Base-by-base conservation (phyloP, 257 asterid species). In the Dorcoceras hygrometricum region DNA sequence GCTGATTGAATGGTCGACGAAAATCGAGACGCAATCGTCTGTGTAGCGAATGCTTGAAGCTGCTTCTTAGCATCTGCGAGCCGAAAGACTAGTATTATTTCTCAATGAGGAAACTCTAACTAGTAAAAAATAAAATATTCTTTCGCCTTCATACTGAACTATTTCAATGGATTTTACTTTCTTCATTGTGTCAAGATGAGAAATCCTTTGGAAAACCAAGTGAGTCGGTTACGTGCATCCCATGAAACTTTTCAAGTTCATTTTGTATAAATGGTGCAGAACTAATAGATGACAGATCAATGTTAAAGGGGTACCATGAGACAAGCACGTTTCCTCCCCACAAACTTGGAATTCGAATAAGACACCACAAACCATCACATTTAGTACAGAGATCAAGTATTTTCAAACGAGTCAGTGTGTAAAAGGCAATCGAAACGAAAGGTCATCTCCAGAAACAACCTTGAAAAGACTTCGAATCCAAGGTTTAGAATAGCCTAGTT, bases 21-120 rank as follows among this genome's bases (percentile, higher is more conserved):
- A 77, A 93, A 74, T 43, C 95, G 92, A 75, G 95, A 83, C 70
- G 99, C 91, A 27, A 93, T 71, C 57, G 96, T 89, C 86, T 90
- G 95, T 28, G 96, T 68, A 20, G 99, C 97, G 71, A 94, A 94
- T 69, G 88, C 86, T 78, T 93, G 97, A 71, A 93, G 86, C 95
- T 93, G 97, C 86, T 90, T 86, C 91, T 85, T 93, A 71, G 97
- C 97, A 84, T 90, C 99, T 90, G 99, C 57, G 69, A 36, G 63
- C 51, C 66, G n/a, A 66, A 64, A 71, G 32, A 43, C 10, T 34
- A 27, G 56, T 4, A 57, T 71, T 59, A 46, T 29, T 65, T 14
- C 18, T 58, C 68, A 31, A 19, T 39, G 36, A n/a, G n/a, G n/a
- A n/a, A n/a, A n/a, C n/a, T n/a, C n/a, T n/a, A n/a, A n/a, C n/a